Base-by-base conservation (phyloP, 2,329 filamentous ascomycete species). In the Aspergillus sp. region DNA sequence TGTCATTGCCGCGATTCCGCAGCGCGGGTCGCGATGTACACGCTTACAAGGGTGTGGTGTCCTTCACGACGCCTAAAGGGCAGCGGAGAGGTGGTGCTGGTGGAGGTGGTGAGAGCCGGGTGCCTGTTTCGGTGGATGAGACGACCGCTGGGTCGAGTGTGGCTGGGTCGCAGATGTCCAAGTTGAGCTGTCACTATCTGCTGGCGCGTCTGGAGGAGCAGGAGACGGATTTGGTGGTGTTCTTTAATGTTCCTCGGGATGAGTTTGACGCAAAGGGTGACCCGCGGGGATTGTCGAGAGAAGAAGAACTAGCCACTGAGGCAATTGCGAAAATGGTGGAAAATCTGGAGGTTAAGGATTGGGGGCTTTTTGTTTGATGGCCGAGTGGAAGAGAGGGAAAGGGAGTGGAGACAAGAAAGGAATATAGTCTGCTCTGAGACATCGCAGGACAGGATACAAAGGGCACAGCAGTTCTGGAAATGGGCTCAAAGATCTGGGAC, bases 181-280 rank as follows among this genome's bases (percentile, higher is more conserved):
- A 48, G 5, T 88, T 87, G 6, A 86, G 81, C 34, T 83, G 93
- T 47, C 80, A 90, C 52, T 75, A 95, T 52, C 81, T 88, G 11
- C 73, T 96, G 33, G 70, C 96, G 44, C 78, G 91, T 11, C 74
- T 97, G 37, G 84, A 84, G 66, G 77, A 79, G 57, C 77, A 90
- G 61, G 75, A 74, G 45, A 91, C 90, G 1, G 91, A 97, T 66
- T 71, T 97, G 33, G 72, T 95, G 37, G 81, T 95, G 49, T 87
- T 87, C 33, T 81, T 95, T 60, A 96, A 95, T 67, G 86, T 95
- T 38, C 91, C 90, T 27, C 85, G 93, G 64, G 83, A 85, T 7
- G 83, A 88, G 29, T 80, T 91, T 44, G 82, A 82, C 11, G 82
- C 78, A 61, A 77, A 78, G 58, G 86, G 83, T 4, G 76, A 81